Evolutionary conservation across 768 basidiomycete genomes (phyloP), one percentile per base, ranked within the genome.

Genomic region (Obba rivulosa): DNA sequence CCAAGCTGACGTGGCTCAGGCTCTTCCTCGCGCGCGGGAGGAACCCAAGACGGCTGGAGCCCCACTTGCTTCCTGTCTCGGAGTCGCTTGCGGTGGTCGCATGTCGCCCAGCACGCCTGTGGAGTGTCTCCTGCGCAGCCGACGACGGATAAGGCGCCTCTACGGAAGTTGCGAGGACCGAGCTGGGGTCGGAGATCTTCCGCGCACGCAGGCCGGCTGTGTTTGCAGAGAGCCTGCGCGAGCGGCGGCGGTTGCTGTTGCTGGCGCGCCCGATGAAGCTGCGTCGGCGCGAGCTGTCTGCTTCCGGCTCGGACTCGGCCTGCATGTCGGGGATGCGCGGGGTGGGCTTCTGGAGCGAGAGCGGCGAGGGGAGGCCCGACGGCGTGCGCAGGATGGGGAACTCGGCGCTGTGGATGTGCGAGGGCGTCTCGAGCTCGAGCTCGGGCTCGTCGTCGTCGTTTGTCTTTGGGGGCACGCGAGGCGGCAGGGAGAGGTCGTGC

Each of bases 1-100:
- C 58, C 2, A 63, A 51, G 43, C 60, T 58, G 42, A 63, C 62
- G 41, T 59, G 58, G 41, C 59, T 61, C 14, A 63, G 51, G 36
- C 58, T 59, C 51, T 61, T 63, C 47, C 55, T 58, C 25, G 57
- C 54, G 34, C 28, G 5, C 28, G 28, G 28, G 28, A 31, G 28
- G 28, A 31, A 31, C 13, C 28, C 28, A 31, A 31, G 28, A 31
- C 28, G 28, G 13, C 28, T 31, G 13, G 28, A 7, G 5, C 28
- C 13, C 28, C 28, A 31, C 5, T 31, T 31, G 28, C 28, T 31
- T 13, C 28, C 28, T 31, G 28, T 31, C 28, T 31, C 28, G 28
- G 28, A 31, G 28, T 31, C 28, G 28, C 28, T 31, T 31, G 28
- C 28, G 13, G 28, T 31, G 7, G 28, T 13, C 13, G 28, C 28